Evolutionary conservation across 148 eudicot genomes (phyloP).

Genomic region (Tetragonia tetragonoides): DNA sequence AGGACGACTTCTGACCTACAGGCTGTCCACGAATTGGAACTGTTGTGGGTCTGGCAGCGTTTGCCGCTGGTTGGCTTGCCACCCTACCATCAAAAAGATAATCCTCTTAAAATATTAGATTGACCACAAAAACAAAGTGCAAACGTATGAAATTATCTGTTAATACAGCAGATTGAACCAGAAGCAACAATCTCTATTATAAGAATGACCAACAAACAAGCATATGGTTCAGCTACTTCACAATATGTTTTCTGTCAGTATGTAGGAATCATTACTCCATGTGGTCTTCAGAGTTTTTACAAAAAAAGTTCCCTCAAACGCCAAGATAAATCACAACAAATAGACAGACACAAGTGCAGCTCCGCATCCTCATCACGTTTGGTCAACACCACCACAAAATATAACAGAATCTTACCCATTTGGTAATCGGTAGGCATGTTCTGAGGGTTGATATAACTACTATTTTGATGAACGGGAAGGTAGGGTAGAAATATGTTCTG

Average conservation of each 20-base stretch:
- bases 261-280: neutral
- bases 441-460: no score
- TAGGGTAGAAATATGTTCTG: neutral
- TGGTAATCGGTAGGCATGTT: neutral
- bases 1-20: slow-evolving; percentile 56
- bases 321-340: neutral
- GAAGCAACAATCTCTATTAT: neutral
- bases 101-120: neutral
- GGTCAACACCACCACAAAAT: neutral
- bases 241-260: neutral
- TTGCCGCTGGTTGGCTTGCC: slow-evolving; percentile 67
- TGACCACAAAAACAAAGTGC: neutral
- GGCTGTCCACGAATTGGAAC: slow-evolving; percentile 81
- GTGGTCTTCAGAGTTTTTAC: neutral
- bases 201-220: neutral
- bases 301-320: neutral
- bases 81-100: slow-evolving; percentile 35
- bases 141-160: neutral
- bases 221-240: no score
- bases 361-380: neutral
- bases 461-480: neutral
- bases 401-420: neutral
- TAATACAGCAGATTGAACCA: neutral
- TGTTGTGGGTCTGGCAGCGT: slow-evolving; percentile 53
- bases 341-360: neutral